Base-by-base conservation (phyloP, 2,329 filamentous ascomycete species). In the Cercospora zeae-maydis region DNA sequence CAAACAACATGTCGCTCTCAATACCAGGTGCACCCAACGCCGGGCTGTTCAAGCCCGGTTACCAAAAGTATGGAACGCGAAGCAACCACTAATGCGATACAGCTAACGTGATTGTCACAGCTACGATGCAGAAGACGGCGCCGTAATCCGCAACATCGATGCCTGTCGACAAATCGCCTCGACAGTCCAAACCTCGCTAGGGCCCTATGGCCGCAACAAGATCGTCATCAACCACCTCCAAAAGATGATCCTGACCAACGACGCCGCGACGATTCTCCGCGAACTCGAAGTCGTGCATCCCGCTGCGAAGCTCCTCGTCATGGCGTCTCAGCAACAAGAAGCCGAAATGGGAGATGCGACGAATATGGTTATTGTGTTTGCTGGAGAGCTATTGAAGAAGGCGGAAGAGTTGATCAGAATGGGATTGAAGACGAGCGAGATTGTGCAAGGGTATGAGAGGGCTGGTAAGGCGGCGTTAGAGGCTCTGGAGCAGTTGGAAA, bases 211-310 rank as follows among this genome's bases (percentile, higher is more conserved):
- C 75, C 91, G 95, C 79, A 99, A 99, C 84, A 99, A 99, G 83
- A 93, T 99, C 76, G 92, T 99, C 81, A 98, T 99, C 84, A 99
- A 99, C 84, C 96, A 99, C 81, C 85, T 99, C 67, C 92, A 96
- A 79, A 99, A 99, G 85, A 97, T 99, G 95, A 96, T 97, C 73
- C 84, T 99, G 69, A 99, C 96, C 71, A 98, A 93, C 65, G 95
- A 99, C 76, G 95, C 95, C 69, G 95, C 95, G 69, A 98, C 95
- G 47, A 99, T 99, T 76, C 85, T 99, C 72, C 89, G 92, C 75
- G 96, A 99, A 82, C 87, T 99, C 78, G 95, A 99, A 75, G 95
- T 99, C 67, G 93, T 99, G 61, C 95, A 99, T 82, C 95, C 96
- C 66, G 95, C 95, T 62, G 96, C 95, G 57, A 99, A 99, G 82